Evolutionary conservation across 129 eudicot genomes (phyloP), one percentile per base, ranked within the genome.

Genomic region (Centella asiatica): DNA sequence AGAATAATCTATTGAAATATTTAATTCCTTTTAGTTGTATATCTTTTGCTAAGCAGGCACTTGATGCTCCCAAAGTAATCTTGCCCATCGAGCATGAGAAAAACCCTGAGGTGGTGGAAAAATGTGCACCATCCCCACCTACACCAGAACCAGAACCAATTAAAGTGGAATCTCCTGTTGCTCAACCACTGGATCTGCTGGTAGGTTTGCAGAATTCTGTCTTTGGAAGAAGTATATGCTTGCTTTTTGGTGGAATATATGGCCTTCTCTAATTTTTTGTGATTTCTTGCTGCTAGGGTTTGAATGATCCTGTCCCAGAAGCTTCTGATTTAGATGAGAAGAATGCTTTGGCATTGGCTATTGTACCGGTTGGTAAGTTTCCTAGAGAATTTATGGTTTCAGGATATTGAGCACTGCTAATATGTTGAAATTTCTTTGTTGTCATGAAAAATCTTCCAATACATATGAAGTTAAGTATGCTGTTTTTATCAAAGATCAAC

Each of bases 271-370:
- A 28, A 27, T 56, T 68, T 32, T 53, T 37, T 60, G 9, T 55
- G 24, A 54, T 58, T 69, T 9, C 37, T 32, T 70, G 44, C 51
- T 68, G 53, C 37, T 60, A 92, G 98, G 80, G 85, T 75, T 33
- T 84, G 71, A 60, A 82, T 67, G 88, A 87, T 77, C 90, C 90
- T 9, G 37, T 40, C 73, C 84, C 95, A 31, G 90, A 65, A 25
- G 96, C 84, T 31, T 52, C 84, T 31, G 95, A 76, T 45, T 76
- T 84, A 42, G 96, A 92, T 62, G 88, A 84, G 72, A 87, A 78
- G 80, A 92, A 92, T 76, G 78, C 96, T 42, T 10, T 85, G 84
- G 98, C 98, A 64, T 73, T 92, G 70, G 95, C 98, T 60, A 87
- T 92, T 78, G 95, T 92, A 52, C 88, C 98, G 42, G 80, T 68